Evolutionary conservation across 495 filamentous ascomycete species (phyloP), one percentile per base, ranked within the genome.

Genomic region (Aspergillus leporis): DNA sequence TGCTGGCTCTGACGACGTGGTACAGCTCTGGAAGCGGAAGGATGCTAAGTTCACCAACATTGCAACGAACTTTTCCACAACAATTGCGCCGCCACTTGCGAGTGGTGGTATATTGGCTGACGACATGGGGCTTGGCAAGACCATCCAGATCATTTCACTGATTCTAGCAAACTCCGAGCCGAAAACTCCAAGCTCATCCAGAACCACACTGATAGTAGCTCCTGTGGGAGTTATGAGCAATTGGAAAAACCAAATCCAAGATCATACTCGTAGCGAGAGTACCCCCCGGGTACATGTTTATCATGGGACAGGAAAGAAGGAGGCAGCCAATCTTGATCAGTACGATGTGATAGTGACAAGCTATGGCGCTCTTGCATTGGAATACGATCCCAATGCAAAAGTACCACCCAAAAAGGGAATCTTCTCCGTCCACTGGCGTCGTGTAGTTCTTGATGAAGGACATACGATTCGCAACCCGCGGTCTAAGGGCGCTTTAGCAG

Each of bases 101-200:
- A 90, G 86, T 62, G 93, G 93, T 46, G 93, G 92, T 34, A 90
- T 97, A 32, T 77, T 96, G 13, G 91, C 91, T 23, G 93, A 97
- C 70, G 93, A 97, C 61, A 97, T 97, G 93, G 93, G 93, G 4
- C 76, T 97, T 6, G 93, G 93, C 14, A 97, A 98, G 73, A 97
- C 93, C 1, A 79, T 97, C 7, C 90, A 96, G 69, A 83, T 91
- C 40, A 94, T 97, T 56, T 87, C 90, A 52, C 67, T 96, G 30
- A 89, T 97, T 43, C 71, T 92, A 60, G 82, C 87, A 7, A 85
- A 89, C 60, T 66, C 78, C 0, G 68, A 75, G 12, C 68, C 74
- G 7, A 70, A 64, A 14, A 71, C 69, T n/a, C 59, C 67, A 5
- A 59, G 50, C 0, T 70, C 74, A 5, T 68, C 78, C 19, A 84